Evolutionary conservation across 1,284 basidiomycete species (phyloP).

Genomic region (Rugiboletus extremiorientalis): DNA sequence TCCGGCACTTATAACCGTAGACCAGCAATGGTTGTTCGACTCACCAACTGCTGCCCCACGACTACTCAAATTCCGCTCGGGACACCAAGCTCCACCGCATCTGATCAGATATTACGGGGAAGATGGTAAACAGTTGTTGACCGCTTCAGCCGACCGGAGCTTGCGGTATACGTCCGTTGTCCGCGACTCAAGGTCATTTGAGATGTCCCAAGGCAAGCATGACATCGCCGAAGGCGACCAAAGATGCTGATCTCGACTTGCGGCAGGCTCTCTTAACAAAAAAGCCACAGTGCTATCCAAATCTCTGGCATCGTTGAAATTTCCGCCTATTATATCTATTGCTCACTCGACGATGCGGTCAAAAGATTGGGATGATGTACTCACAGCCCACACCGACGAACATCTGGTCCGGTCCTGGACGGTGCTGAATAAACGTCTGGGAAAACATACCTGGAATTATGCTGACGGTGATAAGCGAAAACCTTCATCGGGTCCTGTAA

Average conservation of each 20-base stretch:
- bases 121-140: slow-evolving; percentile 93
- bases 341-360: slow-evolving; percentile 80
- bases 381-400: slow-evolving; percentile 87
- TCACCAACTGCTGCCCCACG: slow-evolving; percentile 84
- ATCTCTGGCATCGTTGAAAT: slow-evolving; percentile 79
- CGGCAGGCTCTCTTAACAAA: slow-evolving; percentile 76
- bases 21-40: slow-evolving; percentile 97
- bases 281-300: slow-evolving; percentile 83
- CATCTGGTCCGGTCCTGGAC: slow-evolving; percentile 84
- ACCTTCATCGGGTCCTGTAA: slow-evolving; percentile 55
- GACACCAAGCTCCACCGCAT: slow-evolving; percentile 90
- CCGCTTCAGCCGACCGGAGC: slow-evolving; percentile 85
- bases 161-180: slow-evolving; percentile 92
- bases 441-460: slow-evolving; percentile 67
- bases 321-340: slow-evolving; percentile 75
- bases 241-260: neutral
- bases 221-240: neutral
- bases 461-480: slow-evolving; percentile 49
- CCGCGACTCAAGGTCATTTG: slow-evolving; percentile 89
- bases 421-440: slow-evolving; percentile 79
- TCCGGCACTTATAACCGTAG: slow-evolving; percentile 9
- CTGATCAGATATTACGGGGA: slow-evolving; percentile 94
- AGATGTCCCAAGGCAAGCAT: slow-evolving; percentile 84
- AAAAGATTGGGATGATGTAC: slow-evolving; percentile 97
- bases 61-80: slow-evolving; percentile 88